Evolutionary conservation across 352 stramenopile species (phyloP).

Genomic region (Blastocystis hominis): DNA sequence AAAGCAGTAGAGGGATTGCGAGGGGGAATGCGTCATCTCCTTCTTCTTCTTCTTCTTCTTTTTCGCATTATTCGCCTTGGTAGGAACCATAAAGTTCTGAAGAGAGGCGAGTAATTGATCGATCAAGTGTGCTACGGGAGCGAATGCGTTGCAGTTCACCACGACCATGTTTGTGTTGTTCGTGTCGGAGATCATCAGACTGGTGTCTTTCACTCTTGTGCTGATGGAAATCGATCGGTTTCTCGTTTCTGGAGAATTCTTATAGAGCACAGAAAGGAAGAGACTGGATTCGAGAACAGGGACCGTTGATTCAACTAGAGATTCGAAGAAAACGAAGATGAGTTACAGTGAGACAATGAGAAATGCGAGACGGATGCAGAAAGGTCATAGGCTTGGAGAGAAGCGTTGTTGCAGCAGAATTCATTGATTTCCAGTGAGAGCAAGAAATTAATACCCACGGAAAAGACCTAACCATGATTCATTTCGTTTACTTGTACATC

Average conservation of each 20-base stretch:
- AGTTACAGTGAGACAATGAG: neutral
- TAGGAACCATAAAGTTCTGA: neutral
- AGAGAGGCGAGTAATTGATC: neutral
- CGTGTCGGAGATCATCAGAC: neutral
- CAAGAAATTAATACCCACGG: neutral
- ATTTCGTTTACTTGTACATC: neutral
- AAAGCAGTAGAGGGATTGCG: neutral
- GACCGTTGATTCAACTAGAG: neutral
- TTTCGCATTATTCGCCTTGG: neutral
- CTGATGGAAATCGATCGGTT: neutral
- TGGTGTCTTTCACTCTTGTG: neutral
- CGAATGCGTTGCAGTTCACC: neutral
- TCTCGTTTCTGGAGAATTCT: neutral
- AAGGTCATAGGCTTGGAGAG: neutral
- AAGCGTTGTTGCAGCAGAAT: neutral
- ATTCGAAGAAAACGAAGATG: neutral
- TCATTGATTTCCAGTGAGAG: neutral
- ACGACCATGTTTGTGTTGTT: conserved; percentile 7
- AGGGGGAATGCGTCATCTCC: too few species aligned
- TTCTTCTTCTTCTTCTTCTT: neutral
- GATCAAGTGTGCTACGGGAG: neutral
- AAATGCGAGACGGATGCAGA: neutral
- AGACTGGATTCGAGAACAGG: neutral
- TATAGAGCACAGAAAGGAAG: neutral
- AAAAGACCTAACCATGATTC: neutral